Base-by-base conservation (phyloP, 2,329 filamentous ascomycete species). In the Esteya vermicola region DNA sequence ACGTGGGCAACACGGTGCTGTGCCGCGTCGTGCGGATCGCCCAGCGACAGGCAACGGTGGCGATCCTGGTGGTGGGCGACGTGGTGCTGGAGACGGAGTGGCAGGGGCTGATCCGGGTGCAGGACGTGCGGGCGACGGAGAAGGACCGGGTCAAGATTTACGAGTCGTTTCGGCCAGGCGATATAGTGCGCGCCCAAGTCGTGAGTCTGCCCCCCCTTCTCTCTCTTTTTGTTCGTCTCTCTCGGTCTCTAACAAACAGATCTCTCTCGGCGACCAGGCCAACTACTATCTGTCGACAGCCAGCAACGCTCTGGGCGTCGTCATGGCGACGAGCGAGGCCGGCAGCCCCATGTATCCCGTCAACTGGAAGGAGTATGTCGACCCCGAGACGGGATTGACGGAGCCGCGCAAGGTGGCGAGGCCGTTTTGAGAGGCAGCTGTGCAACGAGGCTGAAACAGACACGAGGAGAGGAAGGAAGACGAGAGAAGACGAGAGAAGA, bases 201-300 rank as follows among this genome's bases (percentile, higher is more conserved):
- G 80, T 85, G 52, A 62, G 75, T 12, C 20, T 16, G 23, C 16
- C 6, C 18, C 16, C 20, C 13, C 21, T 9, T 33, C 14, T 18
- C 8, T 10, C 18, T 30, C 18, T 37, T 30, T 14, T n/a, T 20
- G 1, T 37, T 30, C 7, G 2, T 16, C 7, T 26, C 30, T 18
- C 10, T 25, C 4, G 4, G 9, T 8, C 32, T 13, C 14, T 36
- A 25, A 26, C 33, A 7, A n/a, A 9, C 37, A 81, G 78, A 91
- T 93, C 43, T 91, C 83, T 8, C 62, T 96, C 13, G 91, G 91
- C 28, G 91, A 98, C 56, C 88, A 96, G 62, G 78, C 82, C 38
- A 93, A 85, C 52, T 98, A 96, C 58, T 98, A 95, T 58, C 70
- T 93, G n/a, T 83, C 80, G 21, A 98, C 91, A 2, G 85, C 86